Percentiles rank a stretch among this genome's conserved stretches.
Conservation (phyloP, 2,329 filamentous ascomycete genomes). For the Paecilomyces formosus region DNA sequence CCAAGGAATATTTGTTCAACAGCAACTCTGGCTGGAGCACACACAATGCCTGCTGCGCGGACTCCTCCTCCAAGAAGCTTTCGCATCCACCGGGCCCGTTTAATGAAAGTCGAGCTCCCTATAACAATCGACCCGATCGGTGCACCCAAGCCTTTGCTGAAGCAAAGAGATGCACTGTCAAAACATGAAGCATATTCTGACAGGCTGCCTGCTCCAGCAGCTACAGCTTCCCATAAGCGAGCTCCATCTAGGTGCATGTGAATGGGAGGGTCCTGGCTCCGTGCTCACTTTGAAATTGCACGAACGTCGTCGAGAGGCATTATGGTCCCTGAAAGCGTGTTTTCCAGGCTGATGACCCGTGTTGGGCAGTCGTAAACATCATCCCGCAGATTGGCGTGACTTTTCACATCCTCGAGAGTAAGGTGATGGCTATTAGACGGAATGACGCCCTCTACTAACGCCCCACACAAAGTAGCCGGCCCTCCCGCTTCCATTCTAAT, state of each 20-base stretch:
- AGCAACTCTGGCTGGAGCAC: slow-evolving; percentile 61
- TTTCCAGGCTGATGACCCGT: slow-evolving; percentile 67
- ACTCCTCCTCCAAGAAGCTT: slow-evolving; percentile 72
- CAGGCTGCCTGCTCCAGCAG: slow-evolving; percentile 55
- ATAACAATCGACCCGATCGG: slow-evolving; percentile 66
- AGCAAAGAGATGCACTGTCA: slow-evolving; percentile 64
- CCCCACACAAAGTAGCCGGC: no score
- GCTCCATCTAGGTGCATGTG: slow-evolving; percentile 62
- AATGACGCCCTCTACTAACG: no score
- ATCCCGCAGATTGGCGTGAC: slow-evolving; percentile 31
- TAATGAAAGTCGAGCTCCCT: slow-evolving; percentile 45
- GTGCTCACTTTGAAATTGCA: slow-evolving; percentile 59
- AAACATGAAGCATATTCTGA: slow-evolving; percentile 58
- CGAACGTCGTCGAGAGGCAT: slow-evolving; percentile 62
- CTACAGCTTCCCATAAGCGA: slow-evolving; percentile 67
- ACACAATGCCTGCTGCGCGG: slow-evolving; percentile 63
- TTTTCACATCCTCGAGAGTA: slow-evolving; percentile 6
- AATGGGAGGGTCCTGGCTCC: slow-evolving; percentile 52
- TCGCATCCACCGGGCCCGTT: slow-evolving; percentile 58
- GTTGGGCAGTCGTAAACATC: slow-evolving; percentile 70
- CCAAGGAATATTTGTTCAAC: slow-evolving; percentile 65
- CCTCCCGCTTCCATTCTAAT: no score
- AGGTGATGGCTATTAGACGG: slow-evolving; percentile 6
- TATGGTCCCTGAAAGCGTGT: slow-evolving; percentile 67
- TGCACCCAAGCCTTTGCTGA: slow-evolving; percentile 69